phyloP scores from a whole-genome alignment of 345 rosid species.

The Turritis glabra region DNA sequence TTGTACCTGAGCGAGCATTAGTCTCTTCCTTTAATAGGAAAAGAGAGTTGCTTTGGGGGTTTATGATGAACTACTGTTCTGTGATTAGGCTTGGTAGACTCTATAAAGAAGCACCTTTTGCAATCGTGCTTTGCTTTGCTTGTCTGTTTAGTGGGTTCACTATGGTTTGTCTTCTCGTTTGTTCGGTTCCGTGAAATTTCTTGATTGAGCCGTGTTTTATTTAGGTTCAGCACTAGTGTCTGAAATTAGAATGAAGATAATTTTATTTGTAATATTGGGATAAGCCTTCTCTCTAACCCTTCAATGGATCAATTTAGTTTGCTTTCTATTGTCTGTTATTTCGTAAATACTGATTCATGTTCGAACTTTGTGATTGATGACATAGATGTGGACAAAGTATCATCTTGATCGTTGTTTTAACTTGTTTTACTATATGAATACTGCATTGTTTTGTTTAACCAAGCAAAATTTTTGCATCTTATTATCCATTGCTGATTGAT shows the following conservation, averaged over 20 bases:
- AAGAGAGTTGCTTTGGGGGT: constrained; percentile 4
- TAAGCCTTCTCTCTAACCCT: background rate
- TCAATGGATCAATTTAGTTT: background rate
- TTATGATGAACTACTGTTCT: background rate
- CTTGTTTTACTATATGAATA: background rate
- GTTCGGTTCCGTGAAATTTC: background rate
- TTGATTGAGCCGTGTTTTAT: background rate
- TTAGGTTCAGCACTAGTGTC: background rate
- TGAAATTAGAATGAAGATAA: background rate
- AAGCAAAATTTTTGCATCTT: background rate
- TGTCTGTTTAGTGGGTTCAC: background rate
- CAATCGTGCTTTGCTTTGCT: background rate
- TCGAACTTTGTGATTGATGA: background rate
- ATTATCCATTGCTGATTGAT: background rate
- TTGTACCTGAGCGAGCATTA: background rate
- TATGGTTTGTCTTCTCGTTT: background rate
- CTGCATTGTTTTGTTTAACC: background rate
- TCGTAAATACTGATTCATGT: background rate
- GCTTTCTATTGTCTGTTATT: background rate
- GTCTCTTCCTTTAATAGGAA: background rate
- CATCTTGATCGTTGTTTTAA: background rate
- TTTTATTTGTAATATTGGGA: background rate
- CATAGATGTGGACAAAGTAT: background rate
- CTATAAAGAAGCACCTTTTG: background rate
- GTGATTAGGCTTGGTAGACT: background rate